Conservation (phyloP, 176 grass and related monocot species). For the Triticum dicoccoides region DNA sequence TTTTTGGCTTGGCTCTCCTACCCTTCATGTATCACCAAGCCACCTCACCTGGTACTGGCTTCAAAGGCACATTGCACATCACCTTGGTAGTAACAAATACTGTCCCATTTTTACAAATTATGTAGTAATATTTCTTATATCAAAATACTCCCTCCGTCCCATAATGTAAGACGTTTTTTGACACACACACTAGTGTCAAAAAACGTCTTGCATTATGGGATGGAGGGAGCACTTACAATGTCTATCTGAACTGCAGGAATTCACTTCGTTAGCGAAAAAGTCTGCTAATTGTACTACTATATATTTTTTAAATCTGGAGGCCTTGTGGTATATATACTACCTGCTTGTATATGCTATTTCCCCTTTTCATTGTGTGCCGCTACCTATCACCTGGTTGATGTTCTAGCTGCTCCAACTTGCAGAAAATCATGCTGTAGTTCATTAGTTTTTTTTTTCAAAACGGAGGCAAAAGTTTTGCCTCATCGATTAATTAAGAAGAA, state of each 20-base stretch:
- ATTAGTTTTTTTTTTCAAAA: neutral
- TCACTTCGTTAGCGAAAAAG: neutral
- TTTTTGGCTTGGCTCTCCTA: neutral
- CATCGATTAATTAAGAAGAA: too few relatives aligned
- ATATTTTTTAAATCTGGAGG: neutral
- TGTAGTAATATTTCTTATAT: neutral
- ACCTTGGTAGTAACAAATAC: neutral
- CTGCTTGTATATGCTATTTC: neutral
- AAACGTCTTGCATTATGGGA: too few relatives aligned
- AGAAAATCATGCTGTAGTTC: neutral
- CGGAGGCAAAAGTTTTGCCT: too few relatives aligned
- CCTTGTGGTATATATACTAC: neutral
- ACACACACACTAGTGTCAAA: too few relatives aligned
- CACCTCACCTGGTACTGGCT: neutral
- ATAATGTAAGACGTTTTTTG: too few relatives aligned
- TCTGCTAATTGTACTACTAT: neutral
- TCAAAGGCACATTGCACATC: neutral
- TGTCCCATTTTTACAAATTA: neutral
- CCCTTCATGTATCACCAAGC: neutral
- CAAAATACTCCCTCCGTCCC: neutral
- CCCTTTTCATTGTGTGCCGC: neutral
- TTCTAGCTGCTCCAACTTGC: neutral
- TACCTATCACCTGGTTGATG: constrained; percentile 1
- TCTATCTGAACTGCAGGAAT: neutral
- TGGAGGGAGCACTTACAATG: too few relatives aligned